A percentile compares a stretch with the other conserved stretches of the same genome.
Conservation (phyloP, 257 asterid species). For the Primulina huaijiensis region DNA sequence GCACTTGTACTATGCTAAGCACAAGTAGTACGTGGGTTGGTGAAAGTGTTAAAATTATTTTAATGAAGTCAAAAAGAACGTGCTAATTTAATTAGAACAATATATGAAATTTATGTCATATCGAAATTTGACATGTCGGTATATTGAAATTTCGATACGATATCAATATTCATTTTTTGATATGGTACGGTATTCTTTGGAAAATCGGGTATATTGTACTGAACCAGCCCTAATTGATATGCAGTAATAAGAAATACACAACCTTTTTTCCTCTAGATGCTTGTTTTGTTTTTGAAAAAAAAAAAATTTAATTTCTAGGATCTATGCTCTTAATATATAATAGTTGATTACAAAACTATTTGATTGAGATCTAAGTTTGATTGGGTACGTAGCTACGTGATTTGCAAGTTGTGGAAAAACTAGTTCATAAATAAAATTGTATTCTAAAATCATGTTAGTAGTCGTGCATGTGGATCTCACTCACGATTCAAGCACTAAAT, state of each 20-base stretch:
- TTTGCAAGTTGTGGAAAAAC: background rate
- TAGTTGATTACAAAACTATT: background rate
- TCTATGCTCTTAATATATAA: too few relatives aligned
- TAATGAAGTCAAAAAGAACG: too few relatives aligned
- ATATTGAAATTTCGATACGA: too few relatives aligned
- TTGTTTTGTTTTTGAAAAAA: background rate
- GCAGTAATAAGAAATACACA: background rate
- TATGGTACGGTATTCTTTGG: too few relatives aligned
- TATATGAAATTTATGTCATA: too few relatives aligned
- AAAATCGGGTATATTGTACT: too few relatives aligned
- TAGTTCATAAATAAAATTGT: too few relatives aligned
- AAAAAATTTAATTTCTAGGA: background rate
- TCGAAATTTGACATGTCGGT: too few relatives aligned
- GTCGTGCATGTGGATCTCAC: background rate
- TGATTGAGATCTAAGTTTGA: background rate
- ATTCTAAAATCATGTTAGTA: background rate
- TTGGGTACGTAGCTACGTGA: background rate
- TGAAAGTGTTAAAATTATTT: background rate
- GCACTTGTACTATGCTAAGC: slow-evolving; percentile 23
- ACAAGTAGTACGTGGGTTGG: slow-evolving; percentile 31
- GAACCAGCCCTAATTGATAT: background rate
- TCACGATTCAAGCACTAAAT: background rate
- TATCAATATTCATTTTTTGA: too few relatives aligned
- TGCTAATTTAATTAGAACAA: too few relatives aligned
- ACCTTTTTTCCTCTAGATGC: too few relatives aligned